Base-by-base conservation (phyloP, 306 rosid genomes). In the Medicago ruthenica region DNA sequence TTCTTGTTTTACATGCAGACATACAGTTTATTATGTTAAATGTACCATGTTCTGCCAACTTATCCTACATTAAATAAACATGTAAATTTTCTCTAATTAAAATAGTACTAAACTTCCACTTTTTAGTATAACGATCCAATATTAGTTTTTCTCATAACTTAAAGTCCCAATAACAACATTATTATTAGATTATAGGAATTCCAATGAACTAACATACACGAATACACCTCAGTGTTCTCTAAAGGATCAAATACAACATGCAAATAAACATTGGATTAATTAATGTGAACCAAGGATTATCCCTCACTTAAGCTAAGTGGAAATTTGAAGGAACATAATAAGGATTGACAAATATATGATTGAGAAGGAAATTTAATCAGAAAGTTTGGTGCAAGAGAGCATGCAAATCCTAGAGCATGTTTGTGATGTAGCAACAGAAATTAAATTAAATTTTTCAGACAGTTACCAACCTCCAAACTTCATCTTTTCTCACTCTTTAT, bases 331-430 rank as follows among this genome's bases (percentile, higher is more conserved):
- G 91, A 87, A 89, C 89, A 77, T 50, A 39, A 70, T 10, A 27
- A 79, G 82, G 58, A 20, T 70, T 77, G 88, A 91, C 73, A 88
- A 84, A 71, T 81, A 77, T 69, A 71, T 68, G 83, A 2, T 40
- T 86, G 98, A 93, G 96, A 89, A 91, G 86, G 97, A 93, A 85
- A 83, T 89, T 93, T 87, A 85, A 93, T 93, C 98, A 91, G 96
- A 93, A 89, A 88, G 97, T 87, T 91, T 88, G 98, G 97, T 94
- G 82, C 80, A 79, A 71, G 88, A 91, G 74, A 85, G 85, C 89
- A 79, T 89, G 89, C 82, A 84, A 86, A 75, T 79, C 76, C 71
- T 39, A 81, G 64, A 81, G 83, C 80, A 83, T 87, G 92, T 61
- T 86, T 84, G 89, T 87, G 98, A 94, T 91, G 89, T 87, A 63